Percentiles rank a stretch among this genome's conserved stretches.
These are phyloP conservation scores for Ganoderma lucidum DNA, from an alignment of 1,284 basidiomycete species.

Conservation along the genomic window DNA sequence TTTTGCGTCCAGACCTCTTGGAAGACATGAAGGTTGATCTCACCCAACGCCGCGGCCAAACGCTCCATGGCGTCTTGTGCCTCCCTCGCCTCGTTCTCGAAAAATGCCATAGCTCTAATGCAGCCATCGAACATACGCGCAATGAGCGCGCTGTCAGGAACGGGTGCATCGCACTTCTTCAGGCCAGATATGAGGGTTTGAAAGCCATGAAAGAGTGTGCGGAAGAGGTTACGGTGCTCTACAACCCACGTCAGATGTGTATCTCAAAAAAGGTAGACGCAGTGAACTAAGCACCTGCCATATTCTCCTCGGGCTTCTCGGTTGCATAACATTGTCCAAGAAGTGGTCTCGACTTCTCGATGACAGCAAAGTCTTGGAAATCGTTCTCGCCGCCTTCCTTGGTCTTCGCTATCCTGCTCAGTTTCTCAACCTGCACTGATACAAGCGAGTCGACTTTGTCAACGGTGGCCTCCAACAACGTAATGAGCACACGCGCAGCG, in stretches of 20 bases:
- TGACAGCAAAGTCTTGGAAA: conserved; percentile 57
- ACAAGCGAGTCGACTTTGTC: conserved; percentile 89
- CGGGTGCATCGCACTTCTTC: conserved; percentile 80
- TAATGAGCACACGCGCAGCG: conserved; percentile 72
- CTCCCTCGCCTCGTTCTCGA: conserved; percentile 83
- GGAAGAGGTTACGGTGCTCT: conserved; percentile 90
- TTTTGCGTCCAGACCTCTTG: conserved; percentile 95
- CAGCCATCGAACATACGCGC: conserved; percentile 89
- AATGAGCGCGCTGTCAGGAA: conserved; percentile 89
- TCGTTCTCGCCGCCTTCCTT: conserved; percentile 54
- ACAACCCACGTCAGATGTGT: conserved; percentile 14
- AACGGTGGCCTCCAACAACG: conserved; percentile 87
- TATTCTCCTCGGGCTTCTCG: conserved; percentile 80
- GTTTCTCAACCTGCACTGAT: conserved; percentile 68
- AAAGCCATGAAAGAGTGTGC: conserved; percentile 91
- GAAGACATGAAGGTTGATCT: conserved; percentile 91
- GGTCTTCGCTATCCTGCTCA: conserved; percentile 53
- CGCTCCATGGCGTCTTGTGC: conserved; percentile 90
- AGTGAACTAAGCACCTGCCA: conserved; percentile 53
- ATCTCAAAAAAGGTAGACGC: background rate
- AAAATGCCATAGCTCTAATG: conserved; percentile 86
- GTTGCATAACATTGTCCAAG: conserved; percentile 76
- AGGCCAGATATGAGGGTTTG: conserved; percentile 84
- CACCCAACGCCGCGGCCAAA: conserved; percentile 80
- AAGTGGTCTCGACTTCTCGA: conserved; percentile 85